Evolutionary conservation across 352 stramenopile genomes (phyloP), one percentile per base, ranked within the genome.

Genomic region (Phytophthora capsici): DNA sequence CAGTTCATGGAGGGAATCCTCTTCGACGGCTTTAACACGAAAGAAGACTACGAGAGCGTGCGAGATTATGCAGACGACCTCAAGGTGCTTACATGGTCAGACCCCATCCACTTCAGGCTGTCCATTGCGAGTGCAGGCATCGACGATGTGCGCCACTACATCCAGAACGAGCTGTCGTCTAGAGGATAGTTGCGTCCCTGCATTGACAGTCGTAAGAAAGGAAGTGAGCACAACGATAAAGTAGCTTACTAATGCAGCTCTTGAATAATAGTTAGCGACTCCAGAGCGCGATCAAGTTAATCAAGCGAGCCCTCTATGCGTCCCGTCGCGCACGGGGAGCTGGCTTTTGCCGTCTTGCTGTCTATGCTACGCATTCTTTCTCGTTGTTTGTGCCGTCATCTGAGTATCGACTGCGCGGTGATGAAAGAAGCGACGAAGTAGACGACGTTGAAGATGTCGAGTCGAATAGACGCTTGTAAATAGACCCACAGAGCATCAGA

Each of bases 11-110:
- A 87, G 43, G 88, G 89, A 23, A 79, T 94, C 43, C 82, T 97
- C 32, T 90, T 97, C 47, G 90, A 97, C 53, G 83, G 91, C 13
- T 95, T 95, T 60, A 87, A 88, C 55, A 83, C 80, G 6, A 93
- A 90, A 63, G 80, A 89, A 45, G 87, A 95, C 48, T 97, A 94
- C 58, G 87, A 95, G 52, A 77, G 80, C 13, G 87, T 97, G 40
- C 69, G 75, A 19, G 58, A 76, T 34, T 96, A 86, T 45, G 90
- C 90, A 0, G 57, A 77, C 20, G 72, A 84, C 28, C 66, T 87
- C 56, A 78, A 86, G 44, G 88, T 94, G 66, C 80, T 94, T 48
- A 92, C 89, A 45, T 96, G 88, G 88, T 78, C 73, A 45, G 86
- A 95, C 44, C 66, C 81, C 4, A 89, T 93, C 60, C 86, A 95